These are phyloP conservation scores for Saccharomycopsis fodiens DNA, from an alignment of 805 yeast genomes.

Conservation along the genomic window DNA sequence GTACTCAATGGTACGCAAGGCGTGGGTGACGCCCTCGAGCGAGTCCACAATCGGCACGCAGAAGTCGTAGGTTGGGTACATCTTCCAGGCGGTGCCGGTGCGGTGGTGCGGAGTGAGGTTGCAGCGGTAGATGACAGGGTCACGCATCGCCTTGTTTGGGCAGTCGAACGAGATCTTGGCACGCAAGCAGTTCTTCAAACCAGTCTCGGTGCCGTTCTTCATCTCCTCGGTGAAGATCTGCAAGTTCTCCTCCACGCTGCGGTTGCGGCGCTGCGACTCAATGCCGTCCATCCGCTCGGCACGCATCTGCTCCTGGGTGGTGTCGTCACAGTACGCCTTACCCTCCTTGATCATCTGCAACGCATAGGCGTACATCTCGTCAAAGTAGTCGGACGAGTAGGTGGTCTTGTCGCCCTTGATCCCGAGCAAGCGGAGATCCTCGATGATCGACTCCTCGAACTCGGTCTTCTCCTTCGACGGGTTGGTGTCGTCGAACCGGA, in stretches of 20 bases:
- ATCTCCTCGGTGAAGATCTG: conserved; percentile 80
- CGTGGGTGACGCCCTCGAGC: conserved; percentile 95
- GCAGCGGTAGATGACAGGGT: conserved; percentile 96
- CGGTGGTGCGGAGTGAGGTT: conserved; percentile 97
- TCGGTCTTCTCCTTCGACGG: conserved; percentile 95
- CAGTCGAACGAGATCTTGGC: conserved; percentile 93
- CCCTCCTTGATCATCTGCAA: conserved; percentile 88
- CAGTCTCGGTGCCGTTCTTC: conserved; percentile 91
- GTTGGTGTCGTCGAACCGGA: conserved; percentile 97
- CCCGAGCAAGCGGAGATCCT: conserved; percentile 85
- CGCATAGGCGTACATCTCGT: conserved; percentile 82
- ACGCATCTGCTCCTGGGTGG: conserved; percentile 91
- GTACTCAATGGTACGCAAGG: conserved; percentile 96
- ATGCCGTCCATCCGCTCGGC: conserved; percentile 98
- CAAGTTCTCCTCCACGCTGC: conserved; percentile 88
- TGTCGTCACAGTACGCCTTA: conserved; percentile 95
- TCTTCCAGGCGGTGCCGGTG: conserved; percentile 88
- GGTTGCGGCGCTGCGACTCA: conserved; percentile 84
- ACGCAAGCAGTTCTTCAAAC: conserved; percentile 86
- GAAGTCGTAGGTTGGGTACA: conserved; percentile 98
- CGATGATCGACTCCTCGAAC: conserved; percentile 88
- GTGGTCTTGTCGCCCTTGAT: conserved; percentile 86
- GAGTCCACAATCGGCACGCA: conserved; percentile 97
- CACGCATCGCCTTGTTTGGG: conserved; percentile 91
- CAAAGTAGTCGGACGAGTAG: conserved; percentile 90